A percentile compares a stretch with the other conserved stretches of the same genome.
These are phyloP conservation scores for Alternaria ethzedia DNA, from an alignment of 2,329 filamentous ascomycete genomes.

Conservation along the genomic window DNA sequence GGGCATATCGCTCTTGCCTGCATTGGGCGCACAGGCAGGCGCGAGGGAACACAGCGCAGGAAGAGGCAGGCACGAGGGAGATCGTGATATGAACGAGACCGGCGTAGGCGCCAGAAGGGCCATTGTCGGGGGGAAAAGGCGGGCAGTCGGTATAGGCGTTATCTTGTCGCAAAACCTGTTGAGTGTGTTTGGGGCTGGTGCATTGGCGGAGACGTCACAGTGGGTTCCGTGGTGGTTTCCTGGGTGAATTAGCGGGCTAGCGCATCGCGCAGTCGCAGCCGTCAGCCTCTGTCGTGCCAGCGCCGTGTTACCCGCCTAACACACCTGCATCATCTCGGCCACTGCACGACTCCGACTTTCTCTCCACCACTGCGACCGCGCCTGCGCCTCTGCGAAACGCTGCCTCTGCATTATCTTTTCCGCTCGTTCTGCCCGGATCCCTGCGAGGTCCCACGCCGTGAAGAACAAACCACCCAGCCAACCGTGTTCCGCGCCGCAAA, in stretches of 20 bases:
- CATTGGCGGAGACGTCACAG: conserved; percentile 18
- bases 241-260: conserved; percentile 14
- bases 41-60: background rate
- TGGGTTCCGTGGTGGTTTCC: conserved; percentile 11
- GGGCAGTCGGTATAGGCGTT: background rate
- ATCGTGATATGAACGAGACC: background rate
- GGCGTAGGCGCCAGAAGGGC: background rate
- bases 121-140: background rate
- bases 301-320: conserved; percentile 13
- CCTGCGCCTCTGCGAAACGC: conserved; percentile 2
- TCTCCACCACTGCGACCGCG: background rate
- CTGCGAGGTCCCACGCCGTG: background rate
- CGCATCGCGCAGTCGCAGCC: conserved; percentile 8
- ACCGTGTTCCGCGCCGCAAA: conserved; percentile 1
- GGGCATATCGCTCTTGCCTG: background rate
- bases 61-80: background rate
- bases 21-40: conserved; percentile 1
- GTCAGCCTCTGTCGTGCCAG: conserved; percentile 22
- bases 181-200: conserved; percentile 10
- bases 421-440: background rate
- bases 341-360: background rate
- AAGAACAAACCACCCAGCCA: conserved; percentile 6
- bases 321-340: conserved; percentile 5
- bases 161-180: conserved; percentile 13
- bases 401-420: background rate